Conservation (phyloP, 495 filamentous ascomycete species). For the Penicillium maclennaniae region DNA sequence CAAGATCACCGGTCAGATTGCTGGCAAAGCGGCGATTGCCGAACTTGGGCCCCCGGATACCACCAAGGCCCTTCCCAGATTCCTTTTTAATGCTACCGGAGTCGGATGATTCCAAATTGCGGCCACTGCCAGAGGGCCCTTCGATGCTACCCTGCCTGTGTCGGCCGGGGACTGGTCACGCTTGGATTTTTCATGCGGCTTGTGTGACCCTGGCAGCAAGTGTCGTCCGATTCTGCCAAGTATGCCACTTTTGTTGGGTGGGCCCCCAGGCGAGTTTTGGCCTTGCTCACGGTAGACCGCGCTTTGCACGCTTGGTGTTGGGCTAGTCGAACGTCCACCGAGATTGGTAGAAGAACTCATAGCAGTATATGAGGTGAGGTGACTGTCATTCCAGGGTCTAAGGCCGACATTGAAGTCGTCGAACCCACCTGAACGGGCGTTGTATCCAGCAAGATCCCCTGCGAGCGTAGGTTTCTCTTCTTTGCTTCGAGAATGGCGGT, state of each 20-base stretch:
- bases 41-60: slow-evolving; percentile 31
- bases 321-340: slow-evolving; percentile 63
- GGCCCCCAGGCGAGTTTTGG: slow-evolving; percentile 56
- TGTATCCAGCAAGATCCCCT: slow-evolving; percentile 43
- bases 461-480: slow-evolving; percentile 60
- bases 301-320: slow-evolving; percentile 67
- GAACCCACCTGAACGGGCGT: slow-evolving; percentile 58
- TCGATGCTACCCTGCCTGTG: slow-evolving; percentile 45
- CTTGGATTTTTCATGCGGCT: slow-evolving; percentile 23
- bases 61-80: slow-evolving; percentile 31
- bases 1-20: slow-evolving; percentile 39
- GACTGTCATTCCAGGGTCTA: slow-evolving; percentile 46
- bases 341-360: slow-evolving; percentile 48
- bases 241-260: slow-evolving; percentile 60
- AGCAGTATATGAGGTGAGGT: slow-evolving; percentile 37
- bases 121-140: slow-evolving; percentile 18
- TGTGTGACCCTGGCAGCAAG: slow-evolving; percentile 19
- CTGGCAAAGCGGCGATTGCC: slow-evolving; percentile 52
- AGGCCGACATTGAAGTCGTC: slow-evolving; percentile 62
- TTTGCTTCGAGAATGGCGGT: slow-evolving; percentile 64
- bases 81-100: slow-evolving; percentile 42
- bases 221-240: slow-evolving; percentile 59
- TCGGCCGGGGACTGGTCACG: slow-evolving; percentile 50
- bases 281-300: slow-evolving; percentile 43
- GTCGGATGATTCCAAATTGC: slow-evolving; percentile 31